Conservation (phyloP, 2,329 filamentous ascomycete genomes). For the Colletotrichum coccodes region DNA sequence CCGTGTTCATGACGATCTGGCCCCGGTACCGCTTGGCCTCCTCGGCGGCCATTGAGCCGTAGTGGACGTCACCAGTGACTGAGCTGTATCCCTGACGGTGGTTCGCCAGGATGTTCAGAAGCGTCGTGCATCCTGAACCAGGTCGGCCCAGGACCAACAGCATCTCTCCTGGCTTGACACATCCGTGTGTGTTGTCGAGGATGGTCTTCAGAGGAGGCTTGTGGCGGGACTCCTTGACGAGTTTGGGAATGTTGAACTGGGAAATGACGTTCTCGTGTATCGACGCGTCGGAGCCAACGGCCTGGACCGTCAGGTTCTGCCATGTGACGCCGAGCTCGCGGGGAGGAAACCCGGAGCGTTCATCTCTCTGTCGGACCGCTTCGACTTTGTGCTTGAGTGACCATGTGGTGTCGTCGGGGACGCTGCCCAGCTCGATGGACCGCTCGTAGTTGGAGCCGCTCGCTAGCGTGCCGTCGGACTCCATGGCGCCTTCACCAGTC, state of each 20-base stretch:
- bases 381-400: slow-evolving; percentile 58
- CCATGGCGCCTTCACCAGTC: slow-evolving; percentile 22
- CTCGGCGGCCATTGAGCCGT: slow-evolving; percentile 60
- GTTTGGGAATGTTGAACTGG: slow-evolving; percentile 65
- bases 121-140: slow-evolving; percentile 75
- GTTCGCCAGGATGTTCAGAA: slow-evolving; percentile 77
- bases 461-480: slow-evolving; percentile 29
- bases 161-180: slow-evolving; percentile 79
- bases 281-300: slow-evolving; percentile 68
- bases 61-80: slow-evolving; percentile 68
- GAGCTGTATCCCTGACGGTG: slow-evolving; percentile 67
- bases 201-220: slow-evolving; percentile 72
- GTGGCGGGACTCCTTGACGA: slow-evolving; percentile 61
- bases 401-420: slow-evolving; percentile 45
- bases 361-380: slow-evolving; percentile 52
- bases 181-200: slow-evolving; percentile 72
- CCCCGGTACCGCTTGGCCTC: slow-evolving; percentile 61
- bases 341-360: slow-evolving; percentile 55
- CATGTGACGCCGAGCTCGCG: slow-evolving; percentile 72
- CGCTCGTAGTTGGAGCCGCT: slow-evolving; percentile 29
- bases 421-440: slow-evolving; percentile 11
- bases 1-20: slow-evolving; percentile 76
- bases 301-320: slow-evolving; percentile 71
- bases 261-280: slow-evolving; percentile 73
- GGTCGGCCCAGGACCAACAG: slow-evolving; percentile 75